These are phyloP conservation scores for Nigrospora sphaerica DNA, from an alignment of 2,329 filamentous ascomycete species.

Conservation along the genomic window DNA sequence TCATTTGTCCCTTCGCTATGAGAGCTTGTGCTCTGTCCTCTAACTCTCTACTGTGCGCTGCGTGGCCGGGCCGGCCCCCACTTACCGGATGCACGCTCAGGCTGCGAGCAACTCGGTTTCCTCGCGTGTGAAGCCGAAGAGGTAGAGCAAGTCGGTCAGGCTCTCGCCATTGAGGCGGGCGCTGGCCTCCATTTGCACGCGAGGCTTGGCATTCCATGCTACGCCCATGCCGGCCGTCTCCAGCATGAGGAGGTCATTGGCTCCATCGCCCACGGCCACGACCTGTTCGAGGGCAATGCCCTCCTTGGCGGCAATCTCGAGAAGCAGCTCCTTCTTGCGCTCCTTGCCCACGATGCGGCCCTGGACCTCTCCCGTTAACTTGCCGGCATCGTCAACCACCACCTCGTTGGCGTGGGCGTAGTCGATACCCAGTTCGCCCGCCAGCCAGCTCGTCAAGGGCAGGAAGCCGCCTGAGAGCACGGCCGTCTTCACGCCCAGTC, in stretches of 20 bases:
- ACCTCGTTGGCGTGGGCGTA: constrained; percentile 86
- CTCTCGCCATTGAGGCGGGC: constrained; percentile 65
- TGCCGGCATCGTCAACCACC: constrained; percentile 49
- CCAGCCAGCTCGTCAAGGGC: constrained; percentile 82
- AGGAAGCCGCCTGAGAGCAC: constrained; percentile 91
- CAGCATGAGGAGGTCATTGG: constrained; percentile 80
- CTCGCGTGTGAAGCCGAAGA: constrained; percentile 64
- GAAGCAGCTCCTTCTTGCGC: constrained; percentile 64
- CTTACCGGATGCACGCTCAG: constrained; percentile 8
- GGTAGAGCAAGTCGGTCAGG: constrained; percentile 63
- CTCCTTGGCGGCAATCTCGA: constrained; percentile 64
- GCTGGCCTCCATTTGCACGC: constrained; percentile 71
- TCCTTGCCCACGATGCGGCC: constrained; percentile 70
- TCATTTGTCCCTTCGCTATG: no score
- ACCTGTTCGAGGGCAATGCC: constrained; percentile 58
- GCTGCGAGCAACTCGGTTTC: constrained; percentile 47
- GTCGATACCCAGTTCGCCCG: constrained; percentile 72
- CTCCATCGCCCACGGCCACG: constrained; percentile 73
- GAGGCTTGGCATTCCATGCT: constrained; percentile 78
- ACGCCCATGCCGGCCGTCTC: constrained; percentile 67
- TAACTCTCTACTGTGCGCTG: no score
- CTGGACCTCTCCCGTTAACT: constrained; percentile 65
- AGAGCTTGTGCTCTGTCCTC: no score
- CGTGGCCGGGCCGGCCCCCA: no score
- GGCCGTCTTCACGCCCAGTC: constrained; percentile 77